phyloP scores from a whole-genome alignment of 108 stramenopile genomes.

The Skeletonema potamos region DNA sequence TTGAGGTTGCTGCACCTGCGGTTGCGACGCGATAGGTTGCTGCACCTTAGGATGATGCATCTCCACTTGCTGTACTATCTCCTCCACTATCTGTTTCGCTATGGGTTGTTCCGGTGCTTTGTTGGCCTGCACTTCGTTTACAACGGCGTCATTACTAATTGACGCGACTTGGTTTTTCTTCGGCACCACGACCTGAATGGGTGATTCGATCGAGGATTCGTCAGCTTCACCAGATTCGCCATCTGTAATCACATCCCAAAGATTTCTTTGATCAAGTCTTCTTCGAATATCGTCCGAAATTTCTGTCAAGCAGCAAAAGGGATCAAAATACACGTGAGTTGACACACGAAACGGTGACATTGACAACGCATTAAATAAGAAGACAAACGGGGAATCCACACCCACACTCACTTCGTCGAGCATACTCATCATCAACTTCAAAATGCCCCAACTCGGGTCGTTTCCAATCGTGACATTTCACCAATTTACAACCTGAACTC shows the following conservation, averaged over 20 bases:
- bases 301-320: neutral
- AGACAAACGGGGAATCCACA: neutral
- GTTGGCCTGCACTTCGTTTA: neutral
- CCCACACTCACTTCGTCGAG: neutral
- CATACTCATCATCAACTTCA: neutral
- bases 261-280: neutral
- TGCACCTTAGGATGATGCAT: neutral
- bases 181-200: neutral
- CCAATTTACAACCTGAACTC: neutral
- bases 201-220: neutral
- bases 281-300: neutral
- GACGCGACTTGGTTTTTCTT: neutral
- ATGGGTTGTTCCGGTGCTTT: neutral
- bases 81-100: neutral
- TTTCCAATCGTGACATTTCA: conserved; percentile 1
- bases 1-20: neutral
- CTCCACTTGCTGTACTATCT: neutral
- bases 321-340: neutral
- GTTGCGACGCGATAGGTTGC: neutral
- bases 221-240: neutral
- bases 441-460: neutral
- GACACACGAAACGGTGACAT: neutral
- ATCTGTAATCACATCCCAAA: neutral
- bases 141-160: neutral
- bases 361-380: too few relatives aligned